phyloP scores from a whole-genome alignment of 2,329 filamentous ascomycete genomes.

The Phoma sp. region DNA sequence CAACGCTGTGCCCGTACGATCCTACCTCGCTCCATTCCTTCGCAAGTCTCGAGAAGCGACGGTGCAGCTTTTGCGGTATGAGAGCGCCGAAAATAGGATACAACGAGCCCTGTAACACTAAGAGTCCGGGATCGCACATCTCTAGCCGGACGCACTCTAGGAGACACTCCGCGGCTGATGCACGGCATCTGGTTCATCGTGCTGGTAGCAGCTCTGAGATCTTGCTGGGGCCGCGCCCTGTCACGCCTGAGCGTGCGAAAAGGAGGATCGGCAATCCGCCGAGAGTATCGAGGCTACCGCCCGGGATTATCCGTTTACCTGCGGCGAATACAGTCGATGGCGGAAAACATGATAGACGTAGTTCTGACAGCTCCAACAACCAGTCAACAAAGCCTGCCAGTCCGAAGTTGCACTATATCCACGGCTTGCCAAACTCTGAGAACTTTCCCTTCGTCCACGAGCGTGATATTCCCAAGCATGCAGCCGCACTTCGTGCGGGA shows the following conservation, averaged over 20 bases:
- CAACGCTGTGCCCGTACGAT: conserved; percentile 28
- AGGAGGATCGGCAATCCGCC: conserved; percentile 23
- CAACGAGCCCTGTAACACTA: conserved; percentile 19
- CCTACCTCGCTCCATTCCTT: conserved; percentile 27
- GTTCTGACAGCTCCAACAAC: too few species aligned
- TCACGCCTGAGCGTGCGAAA: conserved; percentile 15
- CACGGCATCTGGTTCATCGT: not conserved
- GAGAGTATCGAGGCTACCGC: conserved; percentile 16
- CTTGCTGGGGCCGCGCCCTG: conserved; percentile 17
- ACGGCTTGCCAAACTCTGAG: conserved; percentile 23
- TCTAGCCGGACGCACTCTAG: not conserved
- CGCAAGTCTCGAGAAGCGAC: conserved; percentile 24
- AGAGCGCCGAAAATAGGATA: conserved; percentile 10
- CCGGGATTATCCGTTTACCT: conserved; percentile 2
- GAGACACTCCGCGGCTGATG: not conserved
- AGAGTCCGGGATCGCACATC: conserved; percentile 22
- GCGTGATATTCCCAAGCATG: conserved; percentile 27
- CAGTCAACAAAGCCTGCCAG: conserved; percentile 16
- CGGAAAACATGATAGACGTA: too few species aligned
- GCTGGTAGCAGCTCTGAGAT: conserved; percentile 4
- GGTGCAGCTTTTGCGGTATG: conserved; percentile 27
- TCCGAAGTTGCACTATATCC: conserved; percentile 34
- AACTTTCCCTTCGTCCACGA: conserved; percentile 33
- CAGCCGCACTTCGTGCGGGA: conserved; percentile 23
- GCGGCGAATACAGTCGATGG: not conserved